A percentile compares a stretch with the other conserved stretches of the same genome.
Conservation (phyloP, 2,329 filamentous ascomycete species). For the Neonectria ditissima region DNA sequence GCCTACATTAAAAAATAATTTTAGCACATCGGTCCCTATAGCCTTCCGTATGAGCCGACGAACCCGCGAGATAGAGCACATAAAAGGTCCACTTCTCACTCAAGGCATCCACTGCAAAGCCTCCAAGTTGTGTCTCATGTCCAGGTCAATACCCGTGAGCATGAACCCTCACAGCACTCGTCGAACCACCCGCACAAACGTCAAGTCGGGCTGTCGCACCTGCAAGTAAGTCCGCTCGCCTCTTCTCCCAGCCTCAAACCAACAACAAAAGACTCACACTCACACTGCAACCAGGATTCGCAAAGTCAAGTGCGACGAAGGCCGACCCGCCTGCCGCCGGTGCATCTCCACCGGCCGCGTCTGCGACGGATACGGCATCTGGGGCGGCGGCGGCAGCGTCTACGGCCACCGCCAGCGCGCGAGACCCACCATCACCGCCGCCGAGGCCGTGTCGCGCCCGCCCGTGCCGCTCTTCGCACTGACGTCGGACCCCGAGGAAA, state of each 20-base stretch:
- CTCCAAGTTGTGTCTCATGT: not conserved
- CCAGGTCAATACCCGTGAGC: not conserved
- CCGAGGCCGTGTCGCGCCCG: slow-evolving; percentile 8
- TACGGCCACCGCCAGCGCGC: not conserved
- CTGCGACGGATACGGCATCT: slow-evolving; percentile 49
- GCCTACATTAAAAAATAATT: too few relatives aligned
- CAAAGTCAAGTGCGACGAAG: slow-evolving; percentile 50
- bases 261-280: not conserved
- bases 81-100: not conserved
- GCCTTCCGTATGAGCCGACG: too few relatives aligned
- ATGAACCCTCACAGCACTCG: not conserved
- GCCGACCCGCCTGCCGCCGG: slow-evolving; percentile 43
- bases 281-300: slow-evolving; percentile 38
- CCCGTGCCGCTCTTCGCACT: slow-evolving; percentile 10
- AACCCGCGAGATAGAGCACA: slow-evolving; percentile 1
- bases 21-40: too few relatives aligned
- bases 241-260: not conserved
- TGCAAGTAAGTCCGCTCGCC: slow-evolving; percentile 38
- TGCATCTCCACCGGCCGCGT: slow-evolving; percentile 42
- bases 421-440: not conserved
- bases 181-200: slow-evolving; percentile 20
- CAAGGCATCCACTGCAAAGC: not conserved
- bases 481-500: slow-evolving; percentile 26
- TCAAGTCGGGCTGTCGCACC: slow-evolving; percentile 42
- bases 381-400: slow-evolving; percentile 26